These are phyloP conservation scores for Vitis labrusca DNA, from an alignment of 164 flowering plant species.

Conservation along the genomic window DNA sequence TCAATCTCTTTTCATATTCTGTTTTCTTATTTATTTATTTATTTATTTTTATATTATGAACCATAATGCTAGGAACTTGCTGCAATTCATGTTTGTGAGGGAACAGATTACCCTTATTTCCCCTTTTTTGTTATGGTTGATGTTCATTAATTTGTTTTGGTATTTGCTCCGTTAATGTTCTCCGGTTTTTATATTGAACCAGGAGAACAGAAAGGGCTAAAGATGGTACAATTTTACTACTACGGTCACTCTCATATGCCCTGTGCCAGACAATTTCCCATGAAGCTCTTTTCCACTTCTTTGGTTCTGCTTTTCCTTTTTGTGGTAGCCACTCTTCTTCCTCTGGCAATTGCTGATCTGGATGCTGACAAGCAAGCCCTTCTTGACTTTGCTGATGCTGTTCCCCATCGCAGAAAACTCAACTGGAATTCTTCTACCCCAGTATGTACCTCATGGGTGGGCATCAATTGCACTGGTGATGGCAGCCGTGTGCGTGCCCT, in stretches of 20 bases:
- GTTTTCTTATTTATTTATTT: no score
- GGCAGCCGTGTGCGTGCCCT: constrained; percentile 32
- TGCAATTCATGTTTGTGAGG: not conserved
- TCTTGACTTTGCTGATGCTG: constrained; percentile 46
- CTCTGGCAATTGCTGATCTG: constrained; percentile 34
- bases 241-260: not conserved
- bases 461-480: constrained; percentile 42
- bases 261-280: constrained; percentile 12
- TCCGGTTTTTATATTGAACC: constrained; percentile 13
- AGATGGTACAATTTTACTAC: constrained; percentile 4
- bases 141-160: not conserved
- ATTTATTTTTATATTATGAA: no score
- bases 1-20: no score
- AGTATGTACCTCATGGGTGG: constrained; percentile 56
- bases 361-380: constrained; percentile 56
- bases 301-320: constrained; percentile 15
- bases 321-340: constrained; percentile 12
- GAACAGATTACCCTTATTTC: not conserved
- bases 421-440: constrained; percentile 40
- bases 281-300: constrained; percentile 21
- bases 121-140: not conserved
- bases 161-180: constrained; percentile 5
- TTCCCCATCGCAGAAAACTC: constrained; percentile 47
- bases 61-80: not conserved
- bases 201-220: constrained; percentile 12